phyloP scores from a whole-genome alignment of 305 asterid genomes.

The Caryopteris hybrid region DNA sequence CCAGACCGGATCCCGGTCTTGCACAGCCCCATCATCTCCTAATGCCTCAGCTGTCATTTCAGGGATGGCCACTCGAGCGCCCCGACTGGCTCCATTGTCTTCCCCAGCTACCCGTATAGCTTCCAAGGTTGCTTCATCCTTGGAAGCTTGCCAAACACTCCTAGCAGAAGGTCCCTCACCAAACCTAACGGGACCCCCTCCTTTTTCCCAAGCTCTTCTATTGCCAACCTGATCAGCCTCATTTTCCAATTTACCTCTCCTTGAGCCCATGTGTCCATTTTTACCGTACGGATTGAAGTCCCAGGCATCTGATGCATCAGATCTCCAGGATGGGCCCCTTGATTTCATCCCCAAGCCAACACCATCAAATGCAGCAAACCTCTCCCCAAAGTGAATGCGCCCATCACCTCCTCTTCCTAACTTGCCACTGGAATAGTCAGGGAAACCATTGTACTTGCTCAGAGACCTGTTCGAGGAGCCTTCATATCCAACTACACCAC shows the following conservation, averaged over 20 bases:
- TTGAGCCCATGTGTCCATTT: constrained; percentile 64
- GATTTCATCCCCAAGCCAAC: constrained; percentile 56
- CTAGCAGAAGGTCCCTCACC: constrained; percentile 99
- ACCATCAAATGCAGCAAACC: constrained; percentile 58
- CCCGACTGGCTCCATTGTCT: constrained; percentile 67
- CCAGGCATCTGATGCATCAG: constrained; percentile 66
- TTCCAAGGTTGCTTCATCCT: constrained; percentile 97
- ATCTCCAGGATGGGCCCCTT: constrained; percentile 75
- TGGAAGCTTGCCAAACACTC: constrained; percentile 99
- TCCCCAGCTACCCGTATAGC: constrained; percentile 98
- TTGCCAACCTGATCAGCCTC: constrained; percentile 60
- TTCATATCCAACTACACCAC: constrained; percentile 55
- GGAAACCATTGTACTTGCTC: constrained; percentile 72
- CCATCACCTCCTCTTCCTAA: constrained; percentile 65
- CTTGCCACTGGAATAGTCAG: constrained; percentile 76
- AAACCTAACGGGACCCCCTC: constrained; percentile 70
- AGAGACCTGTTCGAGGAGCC: constrained; percentile 63
- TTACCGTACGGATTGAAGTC: constrained; percentile 62
- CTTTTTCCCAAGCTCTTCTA: constrained; percentile 85
- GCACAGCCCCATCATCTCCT: constrained; percentile 61
- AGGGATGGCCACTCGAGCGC: constrained; percentile 76
- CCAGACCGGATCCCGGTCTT: constrained; percentile 84
- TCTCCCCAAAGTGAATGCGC: constrained; percentile 61
- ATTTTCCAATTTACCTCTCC: constrained; percentile 67
- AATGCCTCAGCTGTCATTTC: constrained; percentile 76